Evolutionary conservation across 352 stramenopile genomes (phyloP), one percentile per base, ranked within the genome.

Genomic region (Phytophthora gonapodyides): DNA sequence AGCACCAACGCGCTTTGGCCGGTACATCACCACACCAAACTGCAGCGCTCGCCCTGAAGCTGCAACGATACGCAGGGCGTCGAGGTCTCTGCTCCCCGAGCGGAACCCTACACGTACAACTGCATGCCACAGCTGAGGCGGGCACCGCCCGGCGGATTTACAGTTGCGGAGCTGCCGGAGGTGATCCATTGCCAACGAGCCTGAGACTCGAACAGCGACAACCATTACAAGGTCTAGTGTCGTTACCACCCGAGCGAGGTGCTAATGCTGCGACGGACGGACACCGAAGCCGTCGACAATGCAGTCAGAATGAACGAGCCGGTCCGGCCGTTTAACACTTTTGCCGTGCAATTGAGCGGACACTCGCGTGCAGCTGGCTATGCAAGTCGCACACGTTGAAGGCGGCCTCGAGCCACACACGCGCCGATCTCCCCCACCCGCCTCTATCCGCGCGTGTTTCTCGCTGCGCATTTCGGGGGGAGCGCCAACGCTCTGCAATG

Each of bases 381-480:
- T 65, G 43, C 48, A 63, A 34, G 33, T 31, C 19, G 37, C 49
- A 60, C 51, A 57, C 13, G 64, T 64, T 68, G 58, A 68, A 65
- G 58, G 17, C 58, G 24, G 15, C 41, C 30, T 34, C 50, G 44
- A 60, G 64, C 64, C 64, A 72, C 64, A 72, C 34, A 72, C 45
- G 49, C 43, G 44, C 33, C 63, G 11, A 71, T 71, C 63, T 51
- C 48, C 57, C n/a, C 27, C 33, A 50, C 49, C 46, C 51, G 58
- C 45, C 63, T 71, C 63, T 71, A 41, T 65, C 11, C 24, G 31
- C 49, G 49, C 49, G 57, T 71, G 38, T 62, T 67, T 55, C 33
- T 69, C 61, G 45, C 38, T 57, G 45, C 38, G 38, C 40, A 57
- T 71, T 71, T 68, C 51, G 51, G 58, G 64, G 57, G 19, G 35